Base-by-base conservation (phyloP, 306 rosid genomes). In the Glycyrrhiza uralensis region DNA sequence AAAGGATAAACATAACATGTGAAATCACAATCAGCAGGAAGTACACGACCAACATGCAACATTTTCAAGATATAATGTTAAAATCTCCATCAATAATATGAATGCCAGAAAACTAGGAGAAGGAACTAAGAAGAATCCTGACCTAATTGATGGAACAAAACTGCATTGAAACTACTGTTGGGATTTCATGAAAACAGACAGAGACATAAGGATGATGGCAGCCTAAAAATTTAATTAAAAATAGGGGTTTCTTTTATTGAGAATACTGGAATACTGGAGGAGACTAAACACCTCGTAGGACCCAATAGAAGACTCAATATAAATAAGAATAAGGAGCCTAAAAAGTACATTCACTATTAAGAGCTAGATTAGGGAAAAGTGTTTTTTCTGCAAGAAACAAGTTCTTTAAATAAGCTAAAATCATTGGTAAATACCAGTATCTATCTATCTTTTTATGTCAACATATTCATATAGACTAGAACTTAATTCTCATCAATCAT, bases 1-100 rank as follows among this genome's bases (percentile, higher is more conserved):
- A 39, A 55, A 76, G 41, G 55, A 36, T 15, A 44, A 56, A 33
- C 47, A 56, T 12, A 69, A 15, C 23, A 28, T 7, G n/a, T n/a
- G 73, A 69, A 46, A 33, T 30, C 63, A 66, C 32, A 55, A 76
- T 46, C 28, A 58, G 29, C 63, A 45, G 47, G 33, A 75, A 62
- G 14, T 66, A 42, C 67, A 66, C 33, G 32, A 17, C 24, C 1
- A 24, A 68, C 36, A 23, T 26, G 44, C 24, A 56, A 44, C 33
- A 24, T 44, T 35, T 41, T 66, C 51, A 66, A 56, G 18, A 44
- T 49, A 52, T 13, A 41, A 41, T 50, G 64, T 54, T 64, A 28
- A 54, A 54, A 75, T 54, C 32, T 39, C 11, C 12, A 2, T 52
- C 47, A 56, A 56, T 20, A 45, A 52, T 38, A 70, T 24, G 36